These are phyloP conservation scores for Colletotrichum cordylinicola DNA, from an alignment of 2,329 filamentous ascomycete genomes.

Conservation along the genomic window DNA sequence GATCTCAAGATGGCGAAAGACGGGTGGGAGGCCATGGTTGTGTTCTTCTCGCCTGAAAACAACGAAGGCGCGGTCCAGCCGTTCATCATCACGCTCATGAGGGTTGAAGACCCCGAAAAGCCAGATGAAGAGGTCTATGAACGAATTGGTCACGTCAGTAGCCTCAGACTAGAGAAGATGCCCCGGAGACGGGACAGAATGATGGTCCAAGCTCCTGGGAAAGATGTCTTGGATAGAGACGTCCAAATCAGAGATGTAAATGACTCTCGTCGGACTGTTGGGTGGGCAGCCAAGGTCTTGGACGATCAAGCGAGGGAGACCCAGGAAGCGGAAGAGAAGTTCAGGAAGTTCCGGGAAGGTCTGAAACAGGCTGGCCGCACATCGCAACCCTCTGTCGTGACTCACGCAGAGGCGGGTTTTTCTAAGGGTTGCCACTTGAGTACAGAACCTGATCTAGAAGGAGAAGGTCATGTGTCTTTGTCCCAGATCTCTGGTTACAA, in stretches of 20 bases:
- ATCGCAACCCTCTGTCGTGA: no score
- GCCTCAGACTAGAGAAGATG: not conserved
- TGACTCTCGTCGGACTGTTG: no score
- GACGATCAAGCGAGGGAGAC: no score
- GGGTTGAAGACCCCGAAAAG: not conserved
- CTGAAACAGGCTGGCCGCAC: no score
- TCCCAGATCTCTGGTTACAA: not conserved
- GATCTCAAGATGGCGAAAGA: not conserved
- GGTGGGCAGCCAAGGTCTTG: no score
- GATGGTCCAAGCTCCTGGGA: not conserved
- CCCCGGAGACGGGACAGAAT: rapidly evolving
- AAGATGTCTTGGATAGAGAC: not conserved
- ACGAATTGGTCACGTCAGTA: not conserved
- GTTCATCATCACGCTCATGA: not conserved
- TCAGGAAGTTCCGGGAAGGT: no score
- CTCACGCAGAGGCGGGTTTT: no score
- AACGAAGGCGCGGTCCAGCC: not conserved
- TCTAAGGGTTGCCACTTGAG: no score
- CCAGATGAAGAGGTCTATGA: not conserved
- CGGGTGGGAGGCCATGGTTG: not conserved
- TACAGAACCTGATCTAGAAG: no score
- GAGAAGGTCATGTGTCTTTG: no score
- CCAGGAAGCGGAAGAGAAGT: no score
- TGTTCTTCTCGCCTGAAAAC: not conserved
- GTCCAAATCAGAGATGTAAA: no score